These are phyloP conservation scores for Aureobasidium sp. DNA, from an alignment of 2,329 filamentous ascomycete genomes.

Conservation along the genomic window DNA sequence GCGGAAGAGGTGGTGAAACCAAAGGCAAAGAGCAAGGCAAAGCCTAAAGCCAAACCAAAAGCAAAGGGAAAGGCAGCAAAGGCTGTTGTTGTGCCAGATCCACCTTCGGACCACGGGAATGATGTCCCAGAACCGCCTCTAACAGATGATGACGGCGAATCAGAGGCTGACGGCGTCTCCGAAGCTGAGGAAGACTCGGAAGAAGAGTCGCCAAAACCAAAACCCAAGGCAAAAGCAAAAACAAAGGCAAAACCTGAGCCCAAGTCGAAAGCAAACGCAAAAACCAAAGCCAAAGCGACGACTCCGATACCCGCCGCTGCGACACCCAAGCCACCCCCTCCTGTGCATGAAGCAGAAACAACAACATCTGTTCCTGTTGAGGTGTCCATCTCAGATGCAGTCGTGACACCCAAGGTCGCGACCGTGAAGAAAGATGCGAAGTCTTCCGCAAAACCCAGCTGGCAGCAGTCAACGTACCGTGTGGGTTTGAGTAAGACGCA, in stretches of 20 bases:
- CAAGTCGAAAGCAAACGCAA: background rate
- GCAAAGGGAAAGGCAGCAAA: background rate
- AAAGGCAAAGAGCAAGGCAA: background rate
- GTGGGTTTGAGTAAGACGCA: conserved; percentile 42
- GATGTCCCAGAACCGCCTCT: background rate
- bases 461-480: conserved; percentile 19
- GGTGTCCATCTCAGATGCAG: background rate
- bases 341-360: background rate
- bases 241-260: background rate
- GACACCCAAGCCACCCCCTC: background rate
- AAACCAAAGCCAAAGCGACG: background rate
- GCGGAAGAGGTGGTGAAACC: background rate
- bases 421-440: conserved; percentile 18
- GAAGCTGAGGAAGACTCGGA: background rate
- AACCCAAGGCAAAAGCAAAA: background rate
- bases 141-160: background rate
- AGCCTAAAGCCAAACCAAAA: background rate
- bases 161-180: background rate
- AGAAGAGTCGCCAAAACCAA: background rate
- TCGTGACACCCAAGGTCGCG: background rate
- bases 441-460: background rate
- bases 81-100: background rate
- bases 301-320: background rate
- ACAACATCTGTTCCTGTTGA: conserved; percentile 14
- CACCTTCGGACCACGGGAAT: background rate